These are phyloP conservation scores for Acacia concinna DNA, from an alignment of 331 rosid species.

Conservation along the genomic window DNA sequence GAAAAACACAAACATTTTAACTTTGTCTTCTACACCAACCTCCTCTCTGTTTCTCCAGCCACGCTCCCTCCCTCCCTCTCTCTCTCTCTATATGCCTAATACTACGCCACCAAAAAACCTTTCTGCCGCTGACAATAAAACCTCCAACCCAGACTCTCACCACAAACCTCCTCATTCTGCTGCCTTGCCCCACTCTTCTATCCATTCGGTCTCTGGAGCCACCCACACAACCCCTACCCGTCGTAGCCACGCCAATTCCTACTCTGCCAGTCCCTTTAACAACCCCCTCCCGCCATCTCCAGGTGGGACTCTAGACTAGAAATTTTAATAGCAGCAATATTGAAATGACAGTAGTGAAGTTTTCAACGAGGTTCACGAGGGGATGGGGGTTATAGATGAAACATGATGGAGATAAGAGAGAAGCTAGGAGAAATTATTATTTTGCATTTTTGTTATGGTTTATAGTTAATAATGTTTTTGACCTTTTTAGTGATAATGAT, in stretches of 20 bases:
- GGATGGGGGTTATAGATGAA: too few relatives aligned
- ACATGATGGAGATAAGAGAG: too few relatives aligned
- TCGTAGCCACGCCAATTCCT: conserved; percentile 58
- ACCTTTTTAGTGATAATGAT: too few relatives aligned
- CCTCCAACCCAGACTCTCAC: conserved; percentile 32
- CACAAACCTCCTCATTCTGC: conserved; percentile 22
- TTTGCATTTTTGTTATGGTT: too few relatives aligned
- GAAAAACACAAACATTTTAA: background rate
- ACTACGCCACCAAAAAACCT: conserved; percentile 36
- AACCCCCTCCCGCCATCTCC: conserved; percentile 88
- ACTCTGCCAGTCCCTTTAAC: conserved; percentile 56
- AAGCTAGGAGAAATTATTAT: too few relatives aligned
- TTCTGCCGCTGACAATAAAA: conserved; percentile 53
- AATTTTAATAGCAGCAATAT: too few relatives aligned
- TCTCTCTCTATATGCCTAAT: too few relatives aligned
- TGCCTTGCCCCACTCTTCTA: conserved; percentile 12
- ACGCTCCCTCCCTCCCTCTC: background rate
- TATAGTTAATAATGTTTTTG: too few relatives aligned
- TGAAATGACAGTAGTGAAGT: too few relatives aligned
- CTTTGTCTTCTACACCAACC: background rate
- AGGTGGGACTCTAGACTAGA: conserved; percentile 76
- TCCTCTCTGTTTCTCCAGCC: conserved; percentile 29
- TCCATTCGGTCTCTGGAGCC: conserved; percentile 22
- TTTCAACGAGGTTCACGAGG: too few relatives aligned
- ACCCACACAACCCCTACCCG: conserved; percentile 48